Evolutionary conservation across 768 basidiomycete genomes (phyloP), one percentile per base, ranked within the genome.

Genomic region (Lactarius vividus): DNA sequence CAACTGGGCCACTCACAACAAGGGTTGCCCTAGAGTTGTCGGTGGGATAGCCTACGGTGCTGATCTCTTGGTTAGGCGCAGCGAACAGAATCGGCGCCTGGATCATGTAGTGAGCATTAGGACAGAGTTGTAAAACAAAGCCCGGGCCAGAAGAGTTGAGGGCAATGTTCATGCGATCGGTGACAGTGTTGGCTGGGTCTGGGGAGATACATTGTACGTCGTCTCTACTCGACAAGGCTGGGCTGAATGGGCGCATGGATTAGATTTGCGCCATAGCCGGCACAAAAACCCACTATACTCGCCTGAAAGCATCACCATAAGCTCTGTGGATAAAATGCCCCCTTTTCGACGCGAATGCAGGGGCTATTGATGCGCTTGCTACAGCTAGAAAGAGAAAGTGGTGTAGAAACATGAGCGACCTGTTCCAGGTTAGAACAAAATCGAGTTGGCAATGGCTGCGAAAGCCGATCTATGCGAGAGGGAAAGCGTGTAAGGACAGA

Each of bases 11-110:
- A 68, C 76, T 76, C 11, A 94, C 88, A 40, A 87, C 79, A 18
- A 95, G 81, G 3, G 81, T 84, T 6, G 93, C 93, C 65, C 93
- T 81, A 11, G 81, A 79, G 61, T 82, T 78, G 26, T 81, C 90
- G 0, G 81, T 84, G 0, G 93, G 93, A 67, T 92, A 89, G 18
- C 90, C 91, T 7, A 80, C 71, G 0, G 93, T 95, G 69, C 85
- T 90, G 56, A 95, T 93, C 76, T 94, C 93, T 75, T 95, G 88
- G 70, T 87, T 79, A 0, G 83, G 79, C 13, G 85, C 82, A 0
- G 85, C 79, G 70, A 92, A 92, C 37, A 82, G 75, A 58, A 95
- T 80, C 0, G 90, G 87, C 3, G 84, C 82, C 61, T 84, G 81
- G 66, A 94, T 83, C 67, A 82, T 65, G 72, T 95, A 94, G 57